Conservation (phyloP, 2,329 filamentous ascomycete species). For the Colletotrichum chlorophyti region DNA sequence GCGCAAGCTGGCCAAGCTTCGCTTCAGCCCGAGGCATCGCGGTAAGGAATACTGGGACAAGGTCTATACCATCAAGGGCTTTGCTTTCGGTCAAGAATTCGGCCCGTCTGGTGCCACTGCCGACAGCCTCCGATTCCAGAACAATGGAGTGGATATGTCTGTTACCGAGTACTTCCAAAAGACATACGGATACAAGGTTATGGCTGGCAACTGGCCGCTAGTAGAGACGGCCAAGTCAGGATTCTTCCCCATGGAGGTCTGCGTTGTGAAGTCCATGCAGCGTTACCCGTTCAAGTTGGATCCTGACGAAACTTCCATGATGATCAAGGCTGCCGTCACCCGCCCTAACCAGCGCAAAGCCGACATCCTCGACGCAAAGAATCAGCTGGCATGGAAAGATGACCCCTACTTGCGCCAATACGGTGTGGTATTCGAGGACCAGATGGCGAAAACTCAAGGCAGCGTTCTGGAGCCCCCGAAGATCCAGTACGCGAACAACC, state of each 20-base stretch:
- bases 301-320: constrained; percentile 72
- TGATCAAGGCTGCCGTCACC: constrained; percentile 95
- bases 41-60: constrained; percentile 53
- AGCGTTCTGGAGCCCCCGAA: constrained; percentile 74
- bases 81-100: constrained; percentile 54
- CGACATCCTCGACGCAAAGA: constrained; percentile 73
- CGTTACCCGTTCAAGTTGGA: constrained; percentile 69
- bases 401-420: constrained; percentile 78
- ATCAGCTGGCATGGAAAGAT: constrained; percentile 68
- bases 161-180: constrained; percentile 63
- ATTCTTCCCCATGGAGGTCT: constrained; percentile 68
- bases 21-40: constrained; percentile 63
- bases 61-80: constrained; percentile 57
- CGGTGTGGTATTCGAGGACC: constrained; percentile 70
- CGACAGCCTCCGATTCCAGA: constrained; percentile 60
- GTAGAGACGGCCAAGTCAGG: constrained; percentile 62
- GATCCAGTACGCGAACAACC: constrained; percentile 69
- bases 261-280: constrained; percentile 59
- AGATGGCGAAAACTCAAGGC: constrained; percentile 73
- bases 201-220: constrained; percentile 58
- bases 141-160: constrained; percentile 44
- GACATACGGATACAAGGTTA: constrained; percentile 60
- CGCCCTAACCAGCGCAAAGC: constrained; percentile 71
- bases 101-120: constrained; percentile 55
- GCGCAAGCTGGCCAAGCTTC: constrained; percentile 59